Base-by-base conservation (phyloP, 768 basidiomycete genomes). In the Suillus sp. region DNA sequence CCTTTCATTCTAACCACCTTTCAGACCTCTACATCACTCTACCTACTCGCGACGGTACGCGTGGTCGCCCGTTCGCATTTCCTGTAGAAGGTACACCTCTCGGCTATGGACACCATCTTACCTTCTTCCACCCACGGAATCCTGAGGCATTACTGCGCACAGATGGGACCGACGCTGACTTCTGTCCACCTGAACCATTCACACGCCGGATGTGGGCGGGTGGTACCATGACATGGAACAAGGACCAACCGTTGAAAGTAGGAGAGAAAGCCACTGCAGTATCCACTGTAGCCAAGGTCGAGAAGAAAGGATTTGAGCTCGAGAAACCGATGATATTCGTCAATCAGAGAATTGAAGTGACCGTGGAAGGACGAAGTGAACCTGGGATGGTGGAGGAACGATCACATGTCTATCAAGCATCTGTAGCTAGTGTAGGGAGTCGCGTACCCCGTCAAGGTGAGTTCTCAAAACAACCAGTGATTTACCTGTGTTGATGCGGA, bases 131-230 rank as follows among this genome's bases (percentile, higher is more conserved):
- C 62, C 83, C 84, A 3, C 82, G 85, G 37, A 82, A 80, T 40
- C 83, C 89, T 0, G 89, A 90, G 69, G 57, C 70, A 14, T 70
- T 73, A 22, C 78, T 92, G 43, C 82, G 87, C 14, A 67, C 78
- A n/a, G 91, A 92, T 68, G 90, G 89, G 18, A 92, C 90, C 14
- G 90, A 91, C 59, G 79, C 83, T 1, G 85, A 88, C 55, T 86
- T 90, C 59, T 86, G 86, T 66, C 89, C 91, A 2, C 91, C 91
- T 0, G 78, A 82, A 57, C 90, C 90, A 2, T 92, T 90, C 75
- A 83, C 85, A 32, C 81, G 87, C 62, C 79, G 91, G n/a, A 93
- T 92, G 91, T 93, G 91, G 90, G 90, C 89, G 3, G 83, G 88
- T 25, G 91, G 91, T 3, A 81, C 75, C 68, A 86, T 92, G 71